phyloP scores from a whole-genome alignment of 192 early-diverging fungal species.

The Entomortierella beljakovae region DNA sequence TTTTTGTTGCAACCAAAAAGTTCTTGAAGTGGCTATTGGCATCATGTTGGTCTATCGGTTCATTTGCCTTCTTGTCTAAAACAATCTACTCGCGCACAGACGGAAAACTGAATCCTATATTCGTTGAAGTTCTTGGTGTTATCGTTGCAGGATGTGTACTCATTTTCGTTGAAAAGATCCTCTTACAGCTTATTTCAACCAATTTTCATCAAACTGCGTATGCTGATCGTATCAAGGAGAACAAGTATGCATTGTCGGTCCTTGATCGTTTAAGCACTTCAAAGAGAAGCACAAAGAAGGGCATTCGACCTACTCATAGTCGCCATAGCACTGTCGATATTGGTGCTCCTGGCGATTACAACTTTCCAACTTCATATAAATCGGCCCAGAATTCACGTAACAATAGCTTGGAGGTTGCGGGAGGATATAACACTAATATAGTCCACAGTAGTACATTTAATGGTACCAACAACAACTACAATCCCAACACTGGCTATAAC shows the following conservation, averaged over 20 bases:
- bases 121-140: constrained; percentile 32
- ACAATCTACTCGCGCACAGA: constrained; percentile 10
- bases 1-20: constrained; percentile 47
- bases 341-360: constrained; percentile 8
- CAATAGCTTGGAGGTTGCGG: constrained; percentile 29
- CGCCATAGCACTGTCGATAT: constrained; percentile 29
- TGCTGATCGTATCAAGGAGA: constrained; percentile 69
- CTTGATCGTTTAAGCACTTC: constrained; percentile 62
- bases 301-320: constrained; percentile 22
- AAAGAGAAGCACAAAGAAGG: constrained; percentile 52
- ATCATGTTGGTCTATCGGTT: constrained; percentile 43
- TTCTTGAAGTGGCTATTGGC: constrained; percentile 38
- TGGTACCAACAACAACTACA: neutral
- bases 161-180: constrained; percentile 65
- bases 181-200: constrained; percentile 70
- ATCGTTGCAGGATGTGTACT: constrained; percentile 31
- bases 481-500: constrained; percentile 1
- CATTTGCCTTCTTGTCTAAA: constrained; percentile 42
- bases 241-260: constrained; percentile 68
- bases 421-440: neutral
- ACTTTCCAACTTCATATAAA: constrained; percentile 21
- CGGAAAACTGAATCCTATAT: constrained; percentile 23
- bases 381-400: constrained; percentile 29
- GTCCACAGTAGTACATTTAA: neutral
- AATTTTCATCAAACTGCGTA: constrained; percentile 73